Conservation (phyloP, 805 yeast species). For the Candida tallmaniae region DNA sequence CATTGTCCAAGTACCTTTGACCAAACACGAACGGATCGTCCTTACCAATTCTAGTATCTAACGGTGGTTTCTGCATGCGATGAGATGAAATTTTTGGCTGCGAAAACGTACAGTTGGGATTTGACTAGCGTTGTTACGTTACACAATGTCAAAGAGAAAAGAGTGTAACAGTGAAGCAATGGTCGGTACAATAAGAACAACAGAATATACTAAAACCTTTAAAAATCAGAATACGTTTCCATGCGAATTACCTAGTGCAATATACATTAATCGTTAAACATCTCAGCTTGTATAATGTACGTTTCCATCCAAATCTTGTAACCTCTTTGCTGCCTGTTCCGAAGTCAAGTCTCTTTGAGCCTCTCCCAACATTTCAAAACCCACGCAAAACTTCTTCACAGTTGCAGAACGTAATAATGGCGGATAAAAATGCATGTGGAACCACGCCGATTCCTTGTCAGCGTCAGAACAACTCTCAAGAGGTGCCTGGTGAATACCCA, state of each 20-base stretch:
- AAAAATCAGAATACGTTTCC: too few species aligned
- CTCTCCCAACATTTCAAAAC: slow-evolving; percentile 64
- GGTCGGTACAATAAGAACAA: too few species aligned
- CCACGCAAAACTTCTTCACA: slow-evolving; percentile 71
- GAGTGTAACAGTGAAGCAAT: too few species aligned
- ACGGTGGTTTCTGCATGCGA: slow-evolving; percentile 11
- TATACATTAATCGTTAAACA: background rate
- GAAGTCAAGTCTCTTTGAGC: slow-evolving; percentile 69
- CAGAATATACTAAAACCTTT: too few species aligned
- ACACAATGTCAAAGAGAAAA: too few species aligned
- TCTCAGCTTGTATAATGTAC: slow-evolving; percentile 28
- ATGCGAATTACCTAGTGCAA: too few species aligned
- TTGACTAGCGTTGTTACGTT: too few species aligned
- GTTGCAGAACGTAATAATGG: slow-evolving; percentile 72
- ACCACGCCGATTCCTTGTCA: slow-evolving; percentile 43
- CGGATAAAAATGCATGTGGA: slow-evolving; percentile 77
- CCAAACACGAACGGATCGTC: slow-evolving; percentile 93
- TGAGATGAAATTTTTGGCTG: too few species aligned
- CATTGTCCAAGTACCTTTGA: slow-evolving; percentile 66
- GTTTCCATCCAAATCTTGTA: slow-evolving; percentile 40
- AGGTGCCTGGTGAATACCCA: slow-evolving; percentile 80
- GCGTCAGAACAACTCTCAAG: slow-evolving; percentile 35
- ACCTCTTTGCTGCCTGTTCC: slow-evolving; percentile 58
- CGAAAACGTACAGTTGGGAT: too few species aligned
- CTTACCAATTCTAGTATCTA: slow-evolving; percentile 55